Evolutionary conservation across 2,329 filamentous ascomycete species (phyloP), one percentile per base, ranked within the genome.

Genomic region (Cladosporium oxysporum): DNA sequence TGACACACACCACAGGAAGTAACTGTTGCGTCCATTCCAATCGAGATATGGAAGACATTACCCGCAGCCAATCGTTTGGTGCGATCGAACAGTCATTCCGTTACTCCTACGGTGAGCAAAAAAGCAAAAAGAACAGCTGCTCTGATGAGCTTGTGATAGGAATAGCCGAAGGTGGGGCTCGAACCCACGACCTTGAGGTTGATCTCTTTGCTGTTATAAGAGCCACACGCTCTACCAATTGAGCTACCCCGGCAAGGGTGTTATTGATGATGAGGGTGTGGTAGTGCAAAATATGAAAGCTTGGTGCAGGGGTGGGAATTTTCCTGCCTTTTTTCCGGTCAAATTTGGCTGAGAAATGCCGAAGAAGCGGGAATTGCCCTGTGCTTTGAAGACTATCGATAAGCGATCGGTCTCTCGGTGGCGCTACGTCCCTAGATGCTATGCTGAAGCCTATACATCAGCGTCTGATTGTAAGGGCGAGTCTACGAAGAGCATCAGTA

Each of bases 141-240:
- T 55, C 52, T 55, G 16, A 33, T 55, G 52, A 55, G 52, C 52
- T 55, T 53, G 3, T n/a, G 18, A 55, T 55, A 55, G 52, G 52
- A 55, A 55, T 55, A 55, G 52, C 52, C 52, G 52, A 55, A 55
- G 52, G 52, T 55, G 52, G 52, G 52, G 52, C 52, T 55, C 52
- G 52, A 55, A 55, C 52, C 52, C 52, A 55, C 52, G 52, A 55
- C 52, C 52, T 55, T 55, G 52, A 55, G 52, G 52, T 55, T 55
- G 52, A 53, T 53, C 50, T 55, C 52, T 55, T 55, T 55, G 52
- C 52, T 55, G 52, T 55, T 21, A 47, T 83, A 83, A 82, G 80
- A 82, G 80, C 79, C 80, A 80, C 80, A 82, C 80, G 80, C 80
- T 82, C 80, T 82, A 79, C 80, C 80, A 79, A 82, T 82, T 82